Conservation (phyloP, 306 rosid species). For the Cucurbita ficifolia region DNA sequence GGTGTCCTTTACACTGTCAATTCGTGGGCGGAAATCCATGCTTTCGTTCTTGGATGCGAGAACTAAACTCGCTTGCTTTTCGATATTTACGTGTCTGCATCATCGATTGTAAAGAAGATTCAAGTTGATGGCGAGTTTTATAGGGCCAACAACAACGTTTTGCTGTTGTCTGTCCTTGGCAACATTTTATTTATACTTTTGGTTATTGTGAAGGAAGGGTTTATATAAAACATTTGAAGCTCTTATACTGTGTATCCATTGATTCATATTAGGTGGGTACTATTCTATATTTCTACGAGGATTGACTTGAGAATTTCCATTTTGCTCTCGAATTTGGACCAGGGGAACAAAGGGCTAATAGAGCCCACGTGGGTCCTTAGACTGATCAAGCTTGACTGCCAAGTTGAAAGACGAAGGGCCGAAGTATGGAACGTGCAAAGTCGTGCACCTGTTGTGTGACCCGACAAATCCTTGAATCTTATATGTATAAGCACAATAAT, state of each 20-base stretch:
- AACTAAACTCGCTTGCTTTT: slow-evolving; percentile 18
- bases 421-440: no score
- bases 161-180: neutral
- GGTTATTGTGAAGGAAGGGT: neutral
- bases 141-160: slow-evolving; percentile 1
- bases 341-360: no score
- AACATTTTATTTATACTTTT: neutral
- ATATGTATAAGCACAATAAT: no score
- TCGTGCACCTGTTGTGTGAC: no score
- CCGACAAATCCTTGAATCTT: no score
- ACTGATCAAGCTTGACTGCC: no score
- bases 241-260: slow-evolving; percentile 8
- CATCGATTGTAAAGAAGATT: slow-evolving; percentile 12
- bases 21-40: slow-evolving; percentile 96
- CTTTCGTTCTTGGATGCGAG: slow-evolving; percentile 88
- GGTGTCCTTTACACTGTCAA: slow-evolving; percentile 80
- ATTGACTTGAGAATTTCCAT: no score
- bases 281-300: slow-evolving; percentile 12
- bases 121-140: slow-evolving; percentile 6
- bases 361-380: no score
- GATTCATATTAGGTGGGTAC: slow-evolving; percentile 12
- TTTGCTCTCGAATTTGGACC: no score
- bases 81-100: neutral
- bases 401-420: no score
- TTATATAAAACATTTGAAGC: slow-evolving; percentile 21